Percentiles rank a stretch among this genome's conserved stretches.
Conservation (phyloP, 2,329 filamentous ascomycete genomes). For the Alternaria sp. region DNA sequence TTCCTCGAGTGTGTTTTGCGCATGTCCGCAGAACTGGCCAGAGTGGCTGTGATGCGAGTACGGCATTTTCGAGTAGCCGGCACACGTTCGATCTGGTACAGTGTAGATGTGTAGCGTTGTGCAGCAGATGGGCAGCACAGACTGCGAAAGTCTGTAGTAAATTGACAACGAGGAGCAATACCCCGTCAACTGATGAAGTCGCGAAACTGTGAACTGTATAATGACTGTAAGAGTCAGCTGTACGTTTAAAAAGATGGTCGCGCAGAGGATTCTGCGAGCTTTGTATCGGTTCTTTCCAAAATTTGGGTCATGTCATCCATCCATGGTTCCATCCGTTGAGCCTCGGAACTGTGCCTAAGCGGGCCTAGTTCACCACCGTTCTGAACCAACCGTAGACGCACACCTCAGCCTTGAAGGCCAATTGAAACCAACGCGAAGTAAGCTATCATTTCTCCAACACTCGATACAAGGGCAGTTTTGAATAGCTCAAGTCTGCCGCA, state of each 20-base stretch:
- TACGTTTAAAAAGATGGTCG: neutral
- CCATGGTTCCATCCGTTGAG: neutral
- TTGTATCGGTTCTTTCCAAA: neutral
- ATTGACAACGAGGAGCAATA: neutral
- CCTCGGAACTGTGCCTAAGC: neutral
- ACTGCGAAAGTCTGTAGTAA: neutral
- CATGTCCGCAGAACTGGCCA: constrained; percentile 92
- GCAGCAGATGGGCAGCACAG: neutral
- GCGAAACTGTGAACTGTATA: neutral
- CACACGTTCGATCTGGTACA: neutral
- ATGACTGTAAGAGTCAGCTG: neutral
- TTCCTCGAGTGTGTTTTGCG: constrained; percentile 81
- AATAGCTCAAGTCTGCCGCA: neutral
- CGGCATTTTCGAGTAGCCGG: constrained; percentile 68
- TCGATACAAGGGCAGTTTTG: neutral
- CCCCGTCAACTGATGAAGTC: neutral
- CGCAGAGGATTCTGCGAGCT: neutral
- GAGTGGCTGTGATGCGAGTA: constrained; percentile 99
- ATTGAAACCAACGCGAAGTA: neutral
- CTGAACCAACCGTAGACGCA: neutral
- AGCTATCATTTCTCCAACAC: neutral
- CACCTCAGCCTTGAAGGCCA: neutral
- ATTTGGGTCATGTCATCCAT: constrained; percentile 1
- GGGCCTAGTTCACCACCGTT: neutral
- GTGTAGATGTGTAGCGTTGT: neutral